phyloP scores from a whole-genome alignment of 2,329 filamentous ascomycete genomes.

The Calonectria montana region DNA sequence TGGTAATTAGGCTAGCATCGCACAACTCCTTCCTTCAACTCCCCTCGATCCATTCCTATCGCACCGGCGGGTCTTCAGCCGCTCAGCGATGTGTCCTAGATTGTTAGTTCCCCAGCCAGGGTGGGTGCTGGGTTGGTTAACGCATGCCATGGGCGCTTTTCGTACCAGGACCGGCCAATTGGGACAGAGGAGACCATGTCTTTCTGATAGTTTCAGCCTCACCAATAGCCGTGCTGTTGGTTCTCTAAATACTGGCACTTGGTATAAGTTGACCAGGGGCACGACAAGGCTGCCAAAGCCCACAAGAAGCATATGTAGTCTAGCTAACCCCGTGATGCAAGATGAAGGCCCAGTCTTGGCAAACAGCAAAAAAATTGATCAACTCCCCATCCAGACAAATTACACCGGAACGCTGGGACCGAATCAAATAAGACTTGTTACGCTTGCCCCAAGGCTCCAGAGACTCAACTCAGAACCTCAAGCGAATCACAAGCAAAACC shows the following conservation, averaged over 20 bases:
- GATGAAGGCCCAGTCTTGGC: background rate
- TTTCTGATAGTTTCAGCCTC: background rate
- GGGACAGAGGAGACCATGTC: background rate
- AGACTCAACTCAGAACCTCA: background rate
- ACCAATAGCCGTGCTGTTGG: background rate
- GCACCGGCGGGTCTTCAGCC: background rate
- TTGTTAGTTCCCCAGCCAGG: background rate
- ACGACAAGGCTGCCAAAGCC: background rate
- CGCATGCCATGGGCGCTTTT: background rate
- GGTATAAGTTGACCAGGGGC: background rate
- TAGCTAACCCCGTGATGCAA: background rate
- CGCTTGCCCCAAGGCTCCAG: constrained; percentile 5
- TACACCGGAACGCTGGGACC: constrained; percentile 3
- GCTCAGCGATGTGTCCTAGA: background rate
- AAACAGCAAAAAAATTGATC: background rate
- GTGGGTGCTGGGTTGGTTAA: background rate
- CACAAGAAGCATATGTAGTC: background rate
- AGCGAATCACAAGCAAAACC: background rate
- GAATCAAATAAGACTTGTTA: background rate
- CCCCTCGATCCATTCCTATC: background rate
- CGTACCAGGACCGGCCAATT: background rate
- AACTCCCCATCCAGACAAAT: background rate
- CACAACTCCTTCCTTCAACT: background rate
- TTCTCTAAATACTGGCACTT: background rate
- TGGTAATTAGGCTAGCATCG: background rate